phyloP scores from a whole-genome alignment of 495 filamentous ascomycete species.

The Talaromyces borbonicus region DNA sequence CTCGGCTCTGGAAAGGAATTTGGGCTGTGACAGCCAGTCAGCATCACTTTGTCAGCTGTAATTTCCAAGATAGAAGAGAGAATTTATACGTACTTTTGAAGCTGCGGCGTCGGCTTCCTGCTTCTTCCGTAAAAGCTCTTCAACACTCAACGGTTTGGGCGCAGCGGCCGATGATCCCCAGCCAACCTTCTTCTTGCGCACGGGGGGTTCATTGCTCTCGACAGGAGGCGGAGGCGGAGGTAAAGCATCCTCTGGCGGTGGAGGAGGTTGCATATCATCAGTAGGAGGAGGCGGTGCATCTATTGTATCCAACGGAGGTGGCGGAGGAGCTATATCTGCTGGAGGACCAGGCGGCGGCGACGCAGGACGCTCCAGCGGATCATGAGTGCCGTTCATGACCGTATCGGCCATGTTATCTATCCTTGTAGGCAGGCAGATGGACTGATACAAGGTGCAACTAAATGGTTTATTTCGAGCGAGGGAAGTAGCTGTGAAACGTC shows the following conservation, averaged over 20 bases:
- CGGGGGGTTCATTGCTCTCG: constrained; percentile 10
- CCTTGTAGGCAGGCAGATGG: background rate
- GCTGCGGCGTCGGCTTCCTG: constrained; percentile 68
- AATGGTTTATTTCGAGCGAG: too few relatives aligned
- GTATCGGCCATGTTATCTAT: constrained; percentile 18
- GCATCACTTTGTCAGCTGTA: constrained; percentile 15
- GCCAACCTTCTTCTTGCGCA: constrained; percentile 48
- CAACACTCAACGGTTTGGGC: constrained; percentile 60
- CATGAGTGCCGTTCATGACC: constrained; percentile 23
- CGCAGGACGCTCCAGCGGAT: constrained; percentile 26
- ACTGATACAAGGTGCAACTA: too few relatives aligned
- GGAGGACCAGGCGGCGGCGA: constrained; percentile 50
- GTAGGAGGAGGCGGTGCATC: constrained; percentile 32
- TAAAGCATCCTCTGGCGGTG: constrained; percentile 46
- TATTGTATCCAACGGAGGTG: constrained; percentile 20
- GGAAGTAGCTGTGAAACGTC: too few relatives aligned
- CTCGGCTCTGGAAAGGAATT: constrained; percentile 84
- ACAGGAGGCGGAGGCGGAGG: constrained; percentile 46
- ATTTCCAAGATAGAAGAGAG: background rate
- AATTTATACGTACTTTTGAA: constrained; percentile 49
- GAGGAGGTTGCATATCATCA: constrained; percentile 36
- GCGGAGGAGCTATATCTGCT: constrained; percentile 31
- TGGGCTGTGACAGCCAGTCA: constrained; percentile 59
- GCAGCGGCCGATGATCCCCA: constrained; percentile 36
- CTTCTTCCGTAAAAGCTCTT: constrained; percentile 70